Conservation (phyloP, 495 filamentous ascomycete species). For the Aspergillus avenaceus region DNA sequence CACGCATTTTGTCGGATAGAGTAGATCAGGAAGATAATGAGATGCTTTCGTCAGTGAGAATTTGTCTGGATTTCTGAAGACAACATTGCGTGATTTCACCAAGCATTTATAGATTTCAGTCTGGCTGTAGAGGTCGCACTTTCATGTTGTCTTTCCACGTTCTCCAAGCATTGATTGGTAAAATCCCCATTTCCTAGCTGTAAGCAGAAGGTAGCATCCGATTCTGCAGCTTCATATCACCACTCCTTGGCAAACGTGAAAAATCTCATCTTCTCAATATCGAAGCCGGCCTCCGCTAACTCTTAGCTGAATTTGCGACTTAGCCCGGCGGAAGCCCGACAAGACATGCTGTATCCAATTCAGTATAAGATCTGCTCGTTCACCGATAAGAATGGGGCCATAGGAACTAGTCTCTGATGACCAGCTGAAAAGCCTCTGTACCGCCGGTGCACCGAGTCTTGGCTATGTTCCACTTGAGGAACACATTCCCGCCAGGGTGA, state of each 20-base stretch:
- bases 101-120: background rate
- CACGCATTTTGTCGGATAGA: background rate
- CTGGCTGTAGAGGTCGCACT: background rate
- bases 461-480: background rate
- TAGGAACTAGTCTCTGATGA: background rate
- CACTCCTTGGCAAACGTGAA: background rate
- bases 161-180: background rate
- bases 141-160: background rate
- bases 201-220: background rate
- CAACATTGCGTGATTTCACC: background rate
- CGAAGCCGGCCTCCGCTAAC: background rate
- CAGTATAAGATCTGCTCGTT: background rate
- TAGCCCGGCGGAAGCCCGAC: constrained; percentile 1
- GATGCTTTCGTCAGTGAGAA: background rate
- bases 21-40: background rate
- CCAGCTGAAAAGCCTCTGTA: background rate
- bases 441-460: constrained; percentile 1
- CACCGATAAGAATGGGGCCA: background rate
- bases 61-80: background rate
- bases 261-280: background rate
- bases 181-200: background rate
- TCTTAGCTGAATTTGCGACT: background rate
- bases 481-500: background rate
- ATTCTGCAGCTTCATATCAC: background rate
- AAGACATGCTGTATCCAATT: background rate